Evolutionary conservation across 2,329 filamentous ascomycete genomes (phyloP).

Genomic region (Trichophyton rubrum): DNA sequence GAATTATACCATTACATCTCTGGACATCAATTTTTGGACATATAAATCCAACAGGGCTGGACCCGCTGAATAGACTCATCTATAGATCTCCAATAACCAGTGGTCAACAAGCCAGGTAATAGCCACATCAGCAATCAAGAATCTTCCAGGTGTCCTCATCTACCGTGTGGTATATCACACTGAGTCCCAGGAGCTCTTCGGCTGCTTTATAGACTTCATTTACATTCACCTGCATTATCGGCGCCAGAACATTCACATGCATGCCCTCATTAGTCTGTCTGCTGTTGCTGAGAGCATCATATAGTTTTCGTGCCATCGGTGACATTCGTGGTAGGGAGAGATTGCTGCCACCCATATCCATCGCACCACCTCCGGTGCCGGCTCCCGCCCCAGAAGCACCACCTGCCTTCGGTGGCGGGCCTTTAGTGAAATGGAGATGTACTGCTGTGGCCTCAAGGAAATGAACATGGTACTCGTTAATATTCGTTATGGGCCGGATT

Average conservation of each 20-base stretch:
- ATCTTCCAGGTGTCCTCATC: conserved; percentile 89
- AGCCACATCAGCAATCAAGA: conserved; percentile 43
- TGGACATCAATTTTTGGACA: background rate
- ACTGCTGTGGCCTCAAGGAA: conserved; percentile 79
- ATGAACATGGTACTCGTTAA: conserved; percentile 90
- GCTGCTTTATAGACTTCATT: conserved; percentile 63
- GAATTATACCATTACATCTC: too few species aligned
- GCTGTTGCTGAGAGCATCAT: conserved; percentile 52
- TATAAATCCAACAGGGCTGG: background rate
- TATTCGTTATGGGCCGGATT: conserved; percentile 66
- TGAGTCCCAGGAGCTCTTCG: conserved; percentile 62
- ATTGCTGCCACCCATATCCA: conserved; percentile 15
- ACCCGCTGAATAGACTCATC: background rate
- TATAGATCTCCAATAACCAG: background rate
- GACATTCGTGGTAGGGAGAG: conserved; percentile 39
- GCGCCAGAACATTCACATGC: conserved; percentile 65
- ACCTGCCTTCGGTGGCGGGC: conserved; percentile 39
- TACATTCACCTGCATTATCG: conserved; percentile 50
- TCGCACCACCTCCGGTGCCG: conserved; percentile 25
- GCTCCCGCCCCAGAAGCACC: conserved; percentile 34
- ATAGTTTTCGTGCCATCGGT: conserved; percentile 55
- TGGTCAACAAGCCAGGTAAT: background rate
- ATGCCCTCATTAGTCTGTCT: conserved; percentile 70
- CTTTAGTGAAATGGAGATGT: conserved; percentile 70
- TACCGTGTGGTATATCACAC: conserved; percentile 77